phyloP scores from a whole-genome alignment of 176 grass and related monocot genomes.

The Carex kokanica region DNA sequence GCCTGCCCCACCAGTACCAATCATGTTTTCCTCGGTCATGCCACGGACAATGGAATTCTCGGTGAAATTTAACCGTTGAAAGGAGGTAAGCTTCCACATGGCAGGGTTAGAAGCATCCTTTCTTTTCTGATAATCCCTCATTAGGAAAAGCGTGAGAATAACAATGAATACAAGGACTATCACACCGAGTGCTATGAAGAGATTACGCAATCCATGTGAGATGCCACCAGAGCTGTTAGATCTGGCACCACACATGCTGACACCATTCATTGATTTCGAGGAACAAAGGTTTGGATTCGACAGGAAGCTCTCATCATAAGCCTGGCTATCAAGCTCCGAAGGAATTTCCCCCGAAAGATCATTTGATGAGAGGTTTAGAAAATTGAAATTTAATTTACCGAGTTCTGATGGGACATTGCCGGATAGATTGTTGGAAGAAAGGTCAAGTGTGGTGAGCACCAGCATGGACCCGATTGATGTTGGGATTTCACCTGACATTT shows the following conservation, averaged over 20 bases:
- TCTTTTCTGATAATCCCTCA: slow-evolving; percentile 37
- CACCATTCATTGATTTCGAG: slow-evolving; percentile 25
- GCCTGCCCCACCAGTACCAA: slow-evolving; percentile 62
- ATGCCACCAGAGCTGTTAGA: slow-evolving; percentile 25
- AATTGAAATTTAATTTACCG: slow-evolving; percentile 18
- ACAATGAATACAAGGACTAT: slow-evolving; percentile 31
- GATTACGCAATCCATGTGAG: slow-evolving; percentile 34
- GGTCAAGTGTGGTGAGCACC: slow-evolving; percentile 51
- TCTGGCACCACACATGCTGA: slow-evolving; percentile 29
- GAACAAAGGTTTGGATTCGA: slow-evolving; percentile 69
- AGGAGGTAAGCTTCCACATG: slow-evolving; percentile 71
- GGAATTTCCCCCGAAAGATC: slow-evolving; percentile 60
- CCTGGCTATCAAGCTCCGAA: slow-evolving; percentile 18
- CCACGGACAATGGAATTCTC: slow-evolving; percentile 40
- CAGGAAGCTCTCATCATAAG: slow-evolving; percentile 60
- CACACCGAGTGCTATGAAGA: slow-evolving; percentile 43
- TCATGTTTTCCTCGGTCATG: slow-evolving; percentile 59
- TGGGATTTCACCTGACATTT: slow-evolving; percentile 53
- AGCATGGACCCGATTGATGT: slow-evolving; percentile 37
- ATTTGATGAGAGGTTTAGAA: slow-evolving; percentile 84
- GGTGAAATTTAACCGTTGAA: slow-evolving; percentile 49
- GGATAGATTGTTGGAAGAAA: slow-evolving; percentile 68
- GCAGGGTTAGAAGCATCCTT: slow-evolving; percentile 22
- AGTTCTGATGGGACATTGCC: slow-evolving; percentile 52
- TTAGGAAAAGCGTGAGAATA: slow-evolving; percentile 30